These are phyloP conservation scores for Panellus pusillus DNA, from an alignment of 768 basidiomycete species.

Conservation along the genomic window DNA sequence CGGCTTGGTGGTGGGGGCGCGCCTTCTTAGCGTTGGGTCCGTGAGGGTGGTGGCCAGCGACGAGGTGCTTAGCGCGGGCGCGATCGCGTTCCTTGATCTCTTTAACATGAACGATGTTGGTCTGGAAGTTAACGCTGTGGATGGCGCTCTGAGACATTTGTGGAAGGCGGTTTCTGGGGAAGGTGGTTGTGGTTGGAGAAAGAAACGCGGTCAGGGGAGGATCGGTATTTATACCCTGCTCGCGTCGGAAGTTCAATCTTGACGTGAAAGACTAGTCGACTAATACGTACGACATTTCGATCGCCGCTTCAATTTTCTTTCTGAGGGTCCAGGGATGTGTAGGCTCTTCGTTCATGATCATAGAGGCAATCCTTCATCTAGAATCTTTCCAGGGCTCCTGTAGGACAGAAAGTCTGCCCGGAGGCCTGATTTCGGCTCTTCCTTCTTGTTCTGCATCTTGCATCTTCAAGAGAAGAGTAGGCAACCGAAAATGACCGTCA, in stretches of 20 bases:
- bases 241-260: slow-evolving; percentile 11
- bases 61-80: slow-evolving; percentile 10
- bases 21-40: slow-evolving; percentile 1
- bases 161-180: neutral
- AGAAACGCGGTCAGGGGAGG: neutral
- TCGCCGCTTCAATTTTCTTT: neutral
- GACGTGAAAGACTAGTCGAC: slow-evolving; percentile 1
- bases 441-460: too few relatives aligned
- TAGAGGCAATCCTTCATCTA: too few relatives aligned
- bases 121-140: slow-evolving; percentile 14
- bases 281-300: neutral
- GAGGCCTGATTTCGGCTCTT: too few relatives aligned
- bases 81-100: slow-evolving; percentile 11
- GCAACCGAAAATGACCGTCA: too few relatives aligned
- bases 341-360: too few relatives aligned
- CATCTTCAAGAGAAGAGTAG: too few relatives aligned
- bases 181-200: slow-evolving; percentile 7
- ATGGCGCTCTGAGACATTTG: slow-evolving; percentile 9
- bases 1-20: neutral
- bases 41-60: slow-evolving; percentile 16
- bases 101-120: slow-evolving; percentile 4
- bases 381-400: too few relatives aligned
- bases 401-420: too few relatives aligned
- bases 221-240: slow-evolving; percentile 8
- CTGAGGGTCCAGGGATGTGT: too few relatives aligned